Evolutionary conservation across 495 filamentous ascomycete species (phyloP).

Genomic region (Penicillium roqueforti): DNA sequence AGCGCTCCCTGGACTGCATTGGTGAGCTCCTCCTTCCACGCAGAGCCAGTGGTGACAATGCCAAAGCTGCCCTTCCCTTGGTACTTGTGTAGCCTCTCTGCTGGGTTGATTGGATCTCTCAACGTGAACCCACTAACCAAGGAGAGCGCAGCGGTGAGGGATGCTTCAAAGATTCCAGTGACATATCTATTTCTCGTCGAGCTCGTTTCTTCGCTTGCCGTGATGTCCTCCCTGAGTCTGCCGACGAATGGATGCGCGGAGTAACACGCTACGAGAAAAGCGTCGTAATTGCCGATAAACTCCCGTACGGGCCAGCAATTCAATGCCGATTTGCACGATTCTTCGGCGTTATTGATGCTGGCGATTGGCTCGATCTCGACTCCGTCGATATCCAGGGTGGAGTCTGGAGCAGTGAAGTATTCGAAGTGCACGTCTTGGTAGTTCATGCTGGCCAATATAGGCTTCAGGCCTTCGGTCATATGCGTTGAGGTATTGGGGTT

Average conservation of each 20-base stretch:
- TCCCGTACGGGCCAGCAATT: slow-evolving; percentile 56
- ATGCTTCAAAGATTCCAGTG: slow-evolving; percentile 86
- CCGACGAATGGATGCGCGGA: slow-evolving; percentile 79
- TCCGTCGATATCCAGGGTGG: slow-evolving; percentile 29
- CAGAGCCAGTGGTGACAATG: slow-evolving; percentile 82
- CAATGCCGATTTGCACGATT: slow-evolving; percentile 50
- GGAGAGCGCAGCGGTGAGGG: slow-evolving; percentile 54
- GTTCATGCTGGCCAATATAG: slow-evolving; percentile 53
- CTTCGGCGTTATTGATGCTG: slow-evolving; percentile 47
- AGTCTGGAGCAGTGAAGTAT: slow-evolving; percentile 53
- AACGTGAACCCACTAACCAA: slow-evolving; percentile 41
- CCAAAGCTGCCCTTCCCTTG: slow-evolving; percentile 62
- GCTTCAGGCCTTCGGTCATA: slow-evolving; percentile 75
- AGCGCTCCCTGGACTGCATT: slow-evolving; percentile 54
- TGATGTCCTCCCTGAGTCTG: slow-evolving; percentile 45
- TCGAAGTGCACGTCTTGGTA: slow-evolving; percentile 46
- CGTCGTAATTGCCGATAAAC: slow-evolving; percentile 58
- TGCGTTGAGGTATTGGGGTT: slow-evolving; percentile 83
- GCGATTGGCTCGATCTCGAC: slow-evolving; percentile 28
- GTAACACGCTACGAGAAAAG: slow-evolving; percentile 83
- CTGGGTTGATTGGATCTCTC: slow-evolving; percentile 21
- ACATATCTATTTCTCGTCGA: slow-evolving; percentile 49
- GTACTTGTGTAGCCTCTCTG: slow-evolving; percentile 21
- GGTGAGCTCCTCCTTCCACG: slow-evolving; percentile 71
- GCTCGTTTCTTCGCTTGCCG: slow-evolving; percentile 19